A percentile compares a stretch with the other conserved stretches of the same genome.
Evolutionary conservation across 176 grass and related monocot species (phyloP).

Genomic region (Miscanthus lutarioriparius): DNA sequence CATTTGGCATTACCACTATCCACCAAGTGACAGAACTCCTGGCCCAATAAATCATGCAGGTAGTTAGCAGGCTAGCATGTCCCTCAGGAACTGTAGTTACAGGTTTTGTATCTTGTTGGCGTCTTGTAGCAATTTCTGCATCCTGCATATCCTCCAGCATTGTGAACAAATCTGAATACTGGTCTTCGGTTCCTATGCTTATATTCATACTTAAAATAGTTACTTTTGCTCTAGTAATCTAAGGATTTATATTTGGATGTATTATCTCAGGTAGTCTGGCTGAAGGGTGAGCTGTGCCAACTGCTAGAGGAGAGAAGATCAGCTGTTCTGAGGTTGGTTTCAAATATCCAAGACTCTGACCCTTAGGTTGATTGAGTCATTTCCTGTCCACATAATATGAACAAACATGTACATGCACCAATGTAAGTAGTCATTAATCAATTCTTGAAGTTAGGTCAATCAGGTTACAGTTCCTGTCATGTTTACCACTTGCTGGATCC

Average conservation of each 20-base stretch:
- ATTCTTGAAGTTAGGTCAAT: constrained; percentile 3
- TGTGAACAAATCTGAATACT: background rate
- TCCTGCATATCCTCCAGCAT: background rate
- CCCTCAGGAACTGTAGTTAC: background rate
- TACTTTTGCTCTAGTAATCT: background rate
- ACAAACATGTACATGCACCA: background rate
- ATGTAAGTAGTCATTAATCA: constrained; percentile 11
- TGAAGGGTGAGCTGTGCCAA: constrained; percentile 90
- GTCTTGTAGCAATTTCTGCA: constrained; percentile 4
- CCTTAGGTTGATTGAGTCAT: constrained; percentile 10
- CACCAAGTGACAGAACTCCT: background rate
- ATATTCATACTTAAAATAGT: constrained; percentile 13
- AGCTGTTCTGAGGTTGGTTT: constrained; percentile 80
- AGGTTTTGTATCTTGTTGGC: background rate
- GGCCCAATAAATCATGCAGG: background rate
- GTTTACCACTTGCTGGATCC: background rate
- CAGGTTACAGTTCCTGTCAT: background rate
- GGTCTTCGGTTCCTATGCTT: background rate
- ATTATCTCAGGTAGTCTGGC: constrained; percentile 70
- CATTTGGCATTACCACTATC: background rate
- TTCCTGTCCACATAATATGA: constrained; percentile 15
- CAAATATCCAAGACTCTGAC: constrained; percentile 24
- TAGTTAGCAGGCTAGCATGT: background rate
- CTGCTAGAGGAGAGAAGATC: constrained; percentile 91
- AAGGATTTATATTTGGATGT: constrained; percentile 5